phyloP scores from a whole-genome alignment of 176 grass and related monocot genomes.

The Coix lacrymajobi region DNA sequence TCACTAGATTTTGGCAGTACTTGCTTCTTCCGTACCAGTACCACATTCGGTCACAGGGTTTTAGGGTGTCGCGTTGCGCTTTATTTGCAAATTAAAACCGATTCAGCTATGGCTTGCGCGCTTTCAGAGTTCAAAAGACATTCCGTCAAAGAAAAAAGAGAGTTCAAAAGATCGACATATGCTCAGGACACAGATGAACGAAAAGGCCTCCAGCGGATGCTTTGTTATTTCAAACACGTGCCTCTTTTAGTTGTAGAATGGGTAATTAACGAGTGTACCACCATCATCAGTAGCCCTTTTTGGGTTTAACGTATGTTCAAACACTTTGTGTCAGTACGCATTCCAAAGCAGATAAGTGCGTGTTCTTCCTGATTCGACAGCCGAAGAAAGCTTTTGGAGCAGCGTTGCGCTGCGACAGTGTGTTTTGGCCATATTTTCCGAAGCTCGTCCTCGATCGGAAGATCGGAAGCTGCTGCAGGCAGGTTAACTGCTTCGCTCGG shows the following conservation, averaged over 20 bases:
- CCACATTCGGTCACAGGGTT: background rate
- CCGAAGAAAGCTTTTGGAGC: background rate
- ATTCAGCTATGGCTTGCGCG: background rate
- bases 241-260: background rate
- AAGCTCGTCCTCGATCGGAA: background rate
- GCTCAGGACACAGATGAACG: background rate
- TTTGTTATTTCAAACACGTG: background rate
- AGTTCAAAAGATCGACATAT: background rate
- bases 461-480: background rate
- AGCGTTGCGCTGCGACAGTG: background rate
- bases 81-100: background rate
- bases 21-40: background rate
- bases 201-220: background rate
- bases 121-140: background rate
- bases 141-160: too few relatives aligned
- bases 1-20: background rate
- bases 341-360: background rate
- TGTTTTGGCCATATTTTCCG: background rate
- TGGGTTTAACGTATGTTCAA: background rate
- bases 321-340: background rate
- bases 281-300: background rate
- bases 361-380: background rate
- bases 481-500: background rate
- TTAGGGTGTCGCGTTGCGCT: slow-evolving; percentile 4
- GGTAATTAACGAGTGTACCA: background rate